Evolutionary conservation across 2,329 filamentous ascomycete genomes (phyloP), one percentile per base, ranked within the genome.

Genomic region (Nothopassalora personata): DNA sequence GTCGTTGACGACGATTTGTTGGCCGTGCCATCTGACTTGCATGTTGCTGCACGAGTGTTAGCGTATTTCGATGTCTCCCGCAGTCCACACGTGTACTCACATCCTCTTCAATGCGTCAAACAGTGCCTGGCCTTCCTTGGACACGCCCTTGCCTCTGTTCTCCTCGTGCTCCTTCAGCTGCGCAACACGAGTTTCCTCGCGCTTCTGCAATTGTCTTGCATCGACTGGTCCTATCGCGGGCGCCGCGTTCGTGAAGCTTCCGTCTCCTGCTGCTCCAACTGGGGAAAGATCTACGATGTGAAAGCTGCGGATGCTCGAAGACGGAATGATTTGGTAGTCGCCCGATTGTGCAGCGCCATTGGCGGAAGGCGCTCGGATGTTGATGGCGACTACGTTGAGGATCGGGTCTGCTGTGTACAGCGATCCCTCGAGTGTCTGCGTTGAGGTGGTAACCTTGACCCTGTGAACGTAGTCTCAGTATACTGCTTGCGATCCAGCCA

Each of bases 381-480:
- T 83, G 72, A 87, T 79, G 48, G 81, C 83, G 66, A 87, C 76
- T 58, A 86, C 75, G 66, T 85, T 85, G 58, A 83, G 82, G 66
- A 83, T 76, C 28, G 83, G 82, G 70, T 81, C 83, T 49, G 81
- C 82, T 30, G 83, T 85, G 73, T 84, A 86, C 59, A 87, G 77
- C 18, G 78, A 84, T 67, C 85, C 85, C 71, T 87, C 84, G 60
- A 84, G 74, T 27, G 78, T 81, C 47, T 79, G 77, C 54, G 79
- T 78, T 15, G 78, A 76, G 53, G 82, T 85, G 57, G 78, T 84
- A 64, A 87, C 72, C 65, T 81, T 83, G 68, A 86, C 76, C 59
- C 84, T 86, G 70, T 39, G 23, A 31, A 59, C 30, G 18, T 55
- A 55, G 46, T 48, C 39, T 43, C 27, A 57, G 45, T 48, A 23